These are phyloP conservation scores for Ammopiptanthus mongolicus DNA, from an alignment of 306 rosid species.

Conservation along the genomic window DNA sequence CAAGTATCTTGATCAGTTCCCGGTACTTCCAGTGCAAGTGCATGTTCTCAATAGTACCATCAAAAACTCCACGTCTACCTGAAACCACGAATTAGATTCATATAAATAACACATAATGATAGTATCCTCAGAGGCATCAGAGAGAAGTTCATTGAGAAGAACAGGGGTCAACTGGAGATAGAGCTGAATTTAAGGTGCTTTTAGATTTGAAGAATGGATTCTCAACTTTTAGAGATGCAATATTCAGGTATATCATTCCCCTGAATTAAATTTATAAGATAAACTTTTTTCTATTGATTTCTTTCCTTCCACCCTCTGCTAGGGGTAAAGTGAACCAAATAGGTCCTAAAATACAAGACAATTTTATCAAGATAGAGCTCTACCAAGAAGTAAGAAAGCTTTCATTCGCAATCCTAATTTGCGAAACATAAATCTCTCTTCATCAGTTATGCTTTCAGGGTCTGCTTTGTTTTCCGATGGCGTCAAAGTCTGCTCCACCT, in stretches of 20 bases:
- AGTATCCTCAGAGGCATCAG: not conserved
- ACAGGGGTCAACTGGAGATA: not conserved
- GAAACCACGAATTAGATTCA: conserved; percentile 31
- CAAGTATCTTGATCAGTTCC: conserved; percentile 81
- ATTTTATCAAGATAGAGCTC: conserved; percentile 1
- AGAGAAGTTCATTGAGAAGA: not conserved
- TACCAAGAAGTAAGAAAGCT: conserved; percentile 97
- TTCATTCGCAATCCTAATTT: conserved; percentile 95
- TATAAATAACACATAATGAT: conserved; percentile 15
- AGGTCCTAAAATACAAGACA: not conserved
- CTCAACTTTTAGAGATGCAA: not conserved
- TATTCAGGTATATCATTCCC: not conserved
- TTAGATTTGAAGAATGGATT: conserved; percentile 5
- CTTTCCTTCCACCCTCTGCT: not conserved
- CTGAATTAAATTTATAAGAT: not conserved
- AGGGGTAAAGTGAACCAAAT: conserved; percentile 17
- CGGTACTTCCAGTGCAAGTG: conserved; percentile 98
- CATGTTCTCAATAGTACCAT: conserved; percentile 97
- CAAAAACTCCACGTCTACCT: conserved; percentile 98
- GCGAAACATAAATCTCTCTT: conserved; percentile 98
- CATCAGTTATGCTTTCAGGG: conserved; percentile 84
- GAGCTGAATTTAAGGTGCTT: not conserved
- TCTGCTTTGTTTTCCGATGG: conserved; percentile 69
- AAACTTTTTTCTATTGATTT: not conserved
- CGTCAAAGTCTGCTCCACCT: conserved; percentile 68